phyloP scores from a whole-genome alignment of 371 early-diverging fungal genomes.

The Mortierella sp. region DNA sequence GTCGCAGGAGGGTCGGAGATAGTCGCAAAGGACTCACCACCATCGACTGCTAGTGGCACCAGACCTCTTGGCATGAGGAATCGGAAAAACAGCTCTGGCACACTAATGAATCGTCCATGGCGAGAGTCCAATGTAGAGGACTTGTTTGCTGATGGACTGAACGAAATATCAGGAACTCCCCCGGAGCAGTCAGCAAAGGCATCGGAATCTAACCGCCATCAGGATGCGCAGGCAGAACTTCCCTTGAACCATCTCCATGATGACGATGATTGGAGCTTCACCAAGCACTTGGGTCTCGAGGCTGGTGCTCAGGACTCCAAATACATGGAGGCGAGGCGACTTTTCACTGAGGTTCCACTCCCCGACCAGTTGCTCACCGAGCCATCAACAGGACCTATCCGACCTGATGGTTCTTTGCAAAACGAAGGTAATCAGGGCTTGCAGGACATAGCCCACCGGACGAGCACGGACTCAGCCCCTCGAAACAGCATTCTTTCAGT shows the following conservation, averaged over 20 bases:
- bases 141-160: constrained; percentile 29
- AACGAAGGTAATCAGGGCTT: too few species aligned
- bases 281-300: not conserved
- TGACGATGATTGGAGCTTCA: not conserved
- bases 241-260: constrained; percentile 6
- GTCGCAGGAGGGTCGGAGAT: too few species aligned
- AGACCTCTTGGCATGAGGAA: too few species aligned
- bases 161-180: not conserved
- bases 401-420: too few species aligned
- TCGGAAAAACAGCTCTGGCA: too few species aligned
- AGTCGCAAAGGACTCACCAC: too few species aligned
- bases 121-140: constrained; percentile 36
- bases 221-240: not conserved
- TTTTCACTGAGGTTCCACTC: not conserved
- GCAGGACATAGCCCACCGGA: too few species aligned
- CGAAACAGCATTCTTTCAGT: not conserved
- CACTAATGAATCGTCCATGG: constrained; percentile 20
- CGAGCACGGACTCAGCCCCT: not conserved
- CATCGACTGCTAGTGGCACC: too few species aligned
- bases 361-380: too few species aligned
- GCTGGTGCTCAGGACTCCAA: not conserved
- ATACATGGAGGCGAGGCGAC: not conserved
- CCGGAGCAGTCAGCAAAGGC: not conserved
- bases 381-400: too few species aligned
- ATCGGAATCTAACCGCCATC: not conserved